phyloP scores from a whole-genome alignment of 1,139 yeast genomes.

The Kodamaea suecica region DNA sequence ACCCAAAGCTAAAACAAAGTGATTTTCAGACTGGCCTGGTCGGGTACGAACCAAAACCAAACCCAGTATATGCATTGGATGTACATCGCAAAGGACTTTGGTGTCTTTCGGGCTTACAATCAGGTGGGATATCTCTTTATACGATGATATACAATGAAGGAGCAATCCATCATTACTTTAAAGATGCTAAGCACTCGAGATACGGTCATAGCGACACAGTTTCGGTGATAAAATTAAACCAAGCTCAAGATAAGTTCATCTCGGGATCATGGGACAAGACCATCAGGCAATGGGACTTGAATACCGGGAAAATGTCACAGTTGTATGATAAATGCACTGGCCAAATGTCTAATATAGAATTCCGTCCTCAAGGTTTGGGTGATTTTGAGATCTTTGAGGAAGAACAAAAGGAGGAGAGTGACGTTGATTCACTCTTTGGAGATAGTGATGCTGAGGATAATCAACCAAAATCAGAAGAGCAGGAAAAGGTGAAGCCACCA shows the following conservation, averaged over 20 bases:
- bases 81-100: slow-evolving; percentile 81
- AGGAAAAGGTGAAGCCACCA: slow-evolving; percentile 21
- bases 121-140: slow-evolving; percentile 87
- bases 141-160: slow-evolving; percentile 87
- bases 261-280: slow-evolving; percentile 92
- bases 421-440: slow-evolving; percentile 78
- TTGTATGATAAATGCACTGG: slow-evolving; percentile 60
- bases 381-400: slow-evolving; percentile 11
- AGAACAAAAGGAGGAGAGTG: slow-evolving; percentile 48
- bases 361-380: slow-evolving; percentile 68
- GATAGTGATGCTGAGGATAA: slow-evolving; percentile 61
- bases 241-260: slow-evolving; percentile 57
- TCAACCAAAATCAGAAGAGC: slow-evolving; percentile 14
- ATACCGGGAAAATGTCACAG: slow-evolving; percentile 58
- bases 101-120: slow-evolving; percentile 76
- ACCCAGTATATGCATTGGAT: slow-evolving; percentile 86
- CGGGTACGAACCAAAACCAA: slow-evolving; percentile 61
- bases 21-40: slow-evolving; percentile 42
- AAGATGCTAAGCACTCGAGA: slow-evolving; percentile 9
- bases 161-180: slow-evolving; percentile 68
- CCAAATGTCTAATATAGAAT: slow-evolving; percentile 74
- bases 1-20: slow-evolving; percentile 43
- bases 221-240: slow-evolving; percentile 63
- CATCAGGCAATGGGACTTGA: slow-evolving; percentile 79
- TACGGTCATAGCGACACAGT: slow-evolving; percentile 69